These are phyloP conservation scores for Clohesyomyces aquaticus DNA, from an alignment of 495 filamentous ascomycete species.

Conservation along the genomic window DNA sequence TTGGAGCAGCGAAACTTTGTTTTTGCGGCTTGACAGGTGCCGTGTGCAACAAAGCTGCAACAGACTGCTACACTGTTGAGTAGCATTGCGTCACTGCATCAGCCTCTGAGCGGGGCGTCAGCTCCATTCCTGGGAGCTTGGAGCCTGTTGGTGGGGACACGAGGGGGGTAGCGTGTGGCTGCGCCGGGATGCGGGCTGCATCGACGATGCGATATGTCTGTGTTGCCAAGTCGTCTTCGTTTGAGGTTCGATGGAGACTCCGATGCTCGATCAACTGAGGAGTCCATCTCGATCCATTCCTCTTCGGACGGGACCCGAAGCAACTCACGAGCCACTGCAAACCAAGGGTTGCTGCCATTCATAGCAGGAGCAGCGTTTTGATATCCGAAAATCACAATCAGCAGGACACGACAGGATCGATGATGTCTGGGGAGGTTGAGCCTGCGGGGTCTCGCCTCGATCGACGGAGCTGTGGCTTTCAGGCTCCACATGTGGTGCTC, in stretches of 20 bases:
- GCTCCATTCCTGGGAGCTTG: conserved; percentile 22
- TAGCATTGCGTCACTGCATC: conserved; percentile 39
- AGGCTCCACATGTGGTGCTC: conserved; percentile 13
- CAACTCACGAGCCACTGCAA: not conserved
- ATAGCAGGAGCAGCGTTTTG: no score
- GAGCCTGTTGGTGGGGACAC: conserved; percentile 13
- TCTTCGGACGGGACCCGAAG: not conserved
- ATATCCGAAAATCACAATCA: not conserved
- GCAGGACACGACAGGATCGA: not conserved
- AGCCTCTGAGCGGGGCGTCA: conserved; percentile 37
- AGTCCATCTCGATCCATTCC: no score
- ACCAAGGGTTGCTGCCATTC: not conserved
- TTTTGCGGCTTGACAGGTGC: conserved; percentile 23
- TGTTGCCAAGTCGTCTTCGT: no score
- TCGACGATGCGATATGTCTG: conserved; percentile 33
- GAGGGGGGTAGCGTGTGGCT: conserved; percentile 32
- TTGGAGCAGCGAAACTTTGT: conserved; percentile 27
- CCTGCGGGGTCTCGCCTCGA: conserved; percentile 7
- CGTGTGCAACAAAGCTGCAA: conserved; percentile 19
- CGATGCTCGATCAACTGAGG: no score
- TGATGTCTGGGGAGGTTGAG: not conserved
- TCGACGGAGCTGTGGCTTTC: conserved; percentile 21
- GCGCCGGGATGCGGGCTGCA: conserved; percentile 22
- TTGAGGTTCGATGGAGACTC: no score
- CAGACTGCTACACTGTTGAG: not conserved